Conservation (phyloP, 768 basidiomycete species). For the Pleurotus ostreatus region DNA sequence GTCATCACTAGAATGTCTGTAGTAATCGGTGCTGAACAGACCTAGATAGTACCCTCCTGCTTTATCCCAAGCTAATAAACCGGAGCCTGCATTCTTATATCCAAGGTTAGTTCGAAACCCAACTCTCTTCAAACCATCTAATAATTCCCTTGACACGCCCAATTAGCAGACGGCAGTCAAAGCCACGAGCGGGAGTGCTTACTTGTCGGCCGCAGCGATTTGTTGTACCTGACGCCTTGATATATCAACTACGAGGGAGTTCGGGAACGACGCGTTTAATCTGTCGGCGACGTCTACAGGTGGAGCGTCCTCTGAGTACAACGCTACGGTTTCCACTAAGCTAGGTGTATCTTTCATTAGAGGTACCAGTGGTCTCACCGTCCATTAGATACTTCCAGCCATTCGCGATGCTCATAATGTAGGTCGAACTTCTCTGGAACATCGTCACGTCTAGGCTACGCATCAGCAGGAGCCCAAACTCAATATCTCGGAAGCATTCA, state of each 20-base stretch:
- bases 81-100: slow-evolving; percentile 33
- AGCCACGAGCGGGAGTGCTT: neutral
- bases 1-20: too few species aligned
- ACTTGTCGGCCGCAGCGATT: slow-evolving; percentile 35
- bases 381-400: slow-evolving; percentile 26
- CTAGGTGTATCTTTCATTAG: too few species aligned
- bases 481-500: too few species aligned
- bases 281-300: slow-evolving; percentile 49
- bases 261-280: slow-evolving; percentile 43
- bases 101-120: slow-evolving; percentile 44
- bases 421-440: slow-evolving; percentile 50
- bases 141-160: slow-evolving; percentile 17
- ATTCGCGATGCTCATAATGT: slow-evolving; percentile 46
- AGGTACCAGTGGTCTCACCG: slow-evolving; percentile 11
- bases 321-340: slow-evolving; percentile 15
- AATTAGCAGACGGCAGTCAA: too few species aligned
- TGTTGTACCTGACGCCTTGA: slow-evolving; percentile 16
- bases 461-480: neutral
- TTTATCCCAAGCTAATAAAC: slow-evolving; percentile 24
- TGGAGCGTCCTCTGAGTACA: slow-evolving; percentile 44
- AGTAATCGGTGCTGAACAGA: slow-evolving; percentile 14
- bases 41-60: slow-evolving; percentile 48
- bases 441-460: slow-evolving; percentile 33
- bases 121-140: slow-evolving; percentile 33
- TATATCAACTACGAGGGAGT: slow-evolving; percentile 22